Percentiles rank a stretch among this genome's conserved stretches.
Evolutionary conservation across 2,329 filamentous ascomycete species (phyloP).

Genomic region (Apiospora marii): DNA sequence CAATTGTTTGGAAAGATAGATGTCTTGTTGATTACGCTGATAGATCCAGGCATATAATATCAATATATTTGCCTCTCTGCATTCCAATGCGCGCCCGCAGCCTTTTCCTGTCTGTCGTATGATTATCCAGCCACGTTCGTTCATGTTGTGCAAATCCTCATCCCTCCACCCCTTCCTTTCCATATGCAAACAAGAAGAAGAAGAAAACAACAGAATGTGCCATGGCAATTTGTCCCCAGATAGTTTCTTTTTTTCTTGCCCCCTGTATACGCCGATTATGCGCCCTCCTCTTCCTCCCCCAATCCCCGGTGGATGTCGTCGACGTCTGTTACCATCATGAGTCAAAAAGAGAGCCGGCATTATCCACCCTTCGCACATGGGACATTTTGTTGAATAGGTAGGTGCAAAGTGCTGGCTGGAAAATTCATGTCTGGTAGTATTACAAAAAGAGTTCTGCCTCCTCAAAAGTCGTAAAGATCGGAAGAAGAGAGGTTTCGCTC

Average conservation of each 20-base stretch:
- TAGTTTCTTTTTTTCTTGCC: not conserved
- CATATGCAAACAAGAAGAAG: not conserved
- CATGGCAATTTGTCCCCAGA: conserved; percentile 11
- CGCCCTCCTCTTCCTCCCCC: not conserved
- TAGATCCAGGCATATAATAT: not conserved
- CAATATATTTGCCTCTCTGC: not conserved
- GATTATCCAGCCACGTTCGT: not conserved
- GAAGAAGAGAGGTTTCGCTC: not conserved
- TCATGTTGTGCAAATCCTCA: not conserved
- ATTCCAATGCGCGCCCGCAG: not conserved
- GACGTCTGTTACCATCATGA: not conserved
- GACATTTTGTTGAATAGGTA: not conserved
- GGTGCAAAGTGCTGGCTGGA: not conserved
- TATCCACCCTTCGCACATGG: not conserved
- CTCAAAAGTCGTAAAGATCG: not conserved
- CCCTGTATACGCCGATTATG: conserved; percentile 11
- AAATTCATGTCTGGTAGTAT: conserved; percentile 15
- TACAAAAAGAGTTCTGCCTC: conserved; percentile 10
- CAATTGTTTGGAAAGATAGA: not conserved
- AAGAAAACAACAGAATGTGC: not conserved
- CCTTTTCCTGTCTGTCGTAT: conserved; percentile 1
- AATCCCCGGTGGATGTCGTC: not conserved
- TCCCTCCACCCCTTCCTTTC: not conserved
- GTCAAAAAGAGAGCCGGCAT: not conserved
- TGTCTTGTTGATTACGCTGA: conserved; percentile 7